Evolutionary conservation across 306 rosid species (phyloP).

Genomic region (Prunus mongolica): DNA sequence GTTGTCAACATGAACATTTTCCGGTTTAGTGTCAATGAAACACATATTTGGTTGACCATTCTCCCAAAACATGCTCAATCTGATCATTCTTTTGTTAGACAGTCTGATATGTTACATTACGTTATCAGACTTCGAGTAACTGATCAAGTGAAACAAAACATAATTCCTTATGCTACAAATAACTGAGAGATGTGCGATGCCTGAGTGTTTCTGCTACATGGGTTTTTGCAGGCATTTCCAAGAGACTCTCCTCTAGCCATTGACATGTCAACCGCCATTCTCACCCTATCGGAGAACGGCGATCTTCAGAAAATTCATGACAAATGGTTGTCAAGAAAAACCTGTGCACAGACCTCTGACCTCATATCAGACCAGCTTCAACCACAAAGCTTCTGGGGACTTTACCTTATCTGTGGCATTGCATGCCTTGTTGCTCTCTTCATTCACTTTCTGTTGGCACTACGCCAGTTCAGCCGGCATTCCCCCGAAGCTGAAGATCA

Average conservation of each 20-base stretch:
- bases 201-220: neutral
- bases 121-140: too few species aligned
- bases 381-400: constrained; percentile 41
- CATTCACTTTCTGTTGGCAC: constrained; percentile 11
- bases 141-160: neutral
- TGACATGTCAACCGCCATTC: constrained; percentile 47
- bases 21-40: too few species aligned
- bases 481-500: constrained; percentile 9
- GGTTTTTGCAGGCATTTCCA: constrained; percentile 40
- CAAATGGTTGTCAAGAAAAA: constrained; percentile 40
- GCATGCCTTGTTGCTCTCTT: constrained; percentile 26
- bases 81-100: too few species aligned
- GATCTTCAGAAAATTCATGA: constrained; percentile 34
- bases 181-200: neutral
- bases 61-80: too few species aligned
- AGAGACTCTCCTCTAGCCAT: constrained; percentile 44
- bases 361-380: constrained; percentile 27
- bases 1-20: too few species aligned
- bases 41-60: too few species aligned
- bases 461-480: constrained; percentile 27
- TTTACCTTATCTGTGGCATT: constrained; percentile 30
- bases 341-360: constrained; percentile 11
- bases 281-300: constrained; percentile 42
- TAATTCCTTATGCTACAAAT: too few species aligned
- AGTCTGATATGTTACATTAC: neutral